Evolutionary conservation across 495 filamentous ascomycete genomes (phyloP), one percentile per base, ranked within the genome.

Genomic region (Penicillium macrosclerotiorum): DNA sequence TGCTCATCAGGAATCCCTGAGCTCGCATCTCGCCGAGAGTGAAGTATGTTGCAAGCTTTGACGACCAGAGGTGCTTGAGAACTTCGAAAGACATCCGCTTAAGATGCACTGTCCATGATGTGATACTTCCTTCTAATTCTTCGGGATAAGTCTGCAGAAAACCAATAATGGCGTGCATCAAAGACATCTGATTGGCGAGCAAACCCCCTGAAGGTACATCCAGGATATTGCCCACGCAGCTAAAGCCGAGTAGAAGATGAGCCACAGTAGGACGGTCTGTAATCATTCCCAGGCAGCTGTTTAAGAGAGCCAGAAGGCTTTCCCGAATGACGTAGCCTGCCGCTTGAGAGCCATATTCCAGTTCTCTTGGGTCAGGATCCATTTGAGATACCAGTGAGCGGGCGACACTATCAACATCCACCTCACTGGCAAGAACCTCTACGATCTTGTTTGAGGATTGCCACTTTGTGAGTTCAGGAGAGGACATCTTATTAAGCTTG

Each of bases 231-330:
- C 82, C 74, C 18, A 80, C 76, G 54, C 88, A 91, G 23, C 75
- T 73, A 60, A 99, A 96, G 1, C 93, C 93, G 16, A 99, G 84
- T 14, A 99, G 67, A 32, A 93, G 73, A 64, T 99, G 93, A 3
- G 92, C 91, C 35, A 97, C 80, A 12, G 83, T 92, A 4, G 92
- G 90, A 34, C 76, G 68, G 54, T 84, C 79, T 20, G 84, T 80
- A 20, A 83, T 79, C 13, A 83, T 78, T 30, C 73, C 75, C 7
- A 99, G 66, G 60, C 86, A 90, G 50, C 78, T 80, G 56, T 88
- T 85, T 20, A 99, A 74, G 49, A 96, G 89, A 30, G 85, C 83
- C 8, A 97, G 75, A 20, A 96, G 81, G 43, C 80, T 79, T 42
- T 85, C 63, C 59, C 95, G 90, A 60, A 90, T 84, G 19, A 80